Percentiles rank a stretch among this genome's conserved stretches.
These are phyloP conservation scores for Penicillium aurantiogriseum DNA, from an alignment of 2,329 filamentous ascomycete genomes.

Conservation along the genomic window DNA sequence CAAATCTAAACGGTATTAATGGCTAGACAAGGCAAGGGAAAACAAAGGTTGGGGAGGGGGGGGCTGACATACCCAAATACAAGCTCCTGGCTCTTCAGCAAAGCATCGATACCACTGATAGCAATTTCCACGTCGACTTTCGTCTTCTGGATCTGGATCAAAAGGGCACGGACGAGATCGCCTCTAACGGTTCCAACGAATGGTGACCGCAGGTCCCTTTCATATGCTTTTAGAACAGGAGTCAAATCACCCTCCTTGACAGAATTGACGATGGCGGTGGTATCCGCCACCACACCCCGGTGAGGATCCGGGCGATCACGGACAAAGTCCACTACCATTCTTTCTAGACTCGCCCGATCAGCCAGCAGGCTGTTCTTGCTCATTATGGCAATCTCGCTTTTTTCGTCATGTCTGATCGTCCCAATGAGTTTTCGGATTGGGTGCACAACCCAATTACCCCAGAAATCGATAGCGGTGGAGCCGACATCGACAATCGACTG, in stretches of 20 bases:
- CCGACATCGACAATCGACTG: constrained; percentile 79
- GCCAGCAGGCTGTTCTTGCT: constrained; percentile 87
- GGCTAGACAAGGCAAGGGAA: background rate
- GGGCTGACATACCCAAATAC: constrained; percentile 66
- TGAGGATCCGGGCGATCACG: constrained; percentile 68
- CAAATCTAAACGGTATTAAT: constrained; percentile 58
- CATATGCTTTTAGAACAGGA: constrained; percentile 85
- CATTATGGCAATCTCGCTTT: constrained; percentile 94
- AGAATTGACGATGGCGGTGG: constrained; percentile 71
- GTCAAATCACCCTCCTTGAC: constrained; percentile 92
- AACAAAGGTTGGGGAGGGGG: background rate
- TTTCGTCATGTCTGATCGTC: constrained; percentile 89
- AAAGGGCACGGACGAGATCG: constrained; percentile 81
- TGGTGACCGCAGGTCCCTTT: constrained; percentile 79
- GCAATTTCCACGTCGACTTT: constrained; percentile 98
- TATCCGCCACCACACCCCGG: constrained; percentile 55
- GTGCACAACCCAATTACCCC: constrained; percentile 93
- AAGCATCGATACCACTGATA: constrained; percentile 89
- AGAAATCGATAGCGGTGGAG: constrained; percentile 79
- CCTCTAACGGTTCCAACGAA: constrained; percentile 79
- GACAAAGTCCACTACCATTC: constrained; percentile 98
- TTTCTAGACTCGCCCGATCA: constrained; percentile 86
- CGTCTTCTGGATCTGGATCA: constrained; percentile 98
- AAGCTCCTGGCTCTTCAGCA: constrained; percentile 93
- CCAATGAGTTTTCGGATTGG: constrained; percentile 78